Evolutionary conservation across 768 basidiomycete species (phyloP).

Genomic region (Myochromella boudieri): DNA sequence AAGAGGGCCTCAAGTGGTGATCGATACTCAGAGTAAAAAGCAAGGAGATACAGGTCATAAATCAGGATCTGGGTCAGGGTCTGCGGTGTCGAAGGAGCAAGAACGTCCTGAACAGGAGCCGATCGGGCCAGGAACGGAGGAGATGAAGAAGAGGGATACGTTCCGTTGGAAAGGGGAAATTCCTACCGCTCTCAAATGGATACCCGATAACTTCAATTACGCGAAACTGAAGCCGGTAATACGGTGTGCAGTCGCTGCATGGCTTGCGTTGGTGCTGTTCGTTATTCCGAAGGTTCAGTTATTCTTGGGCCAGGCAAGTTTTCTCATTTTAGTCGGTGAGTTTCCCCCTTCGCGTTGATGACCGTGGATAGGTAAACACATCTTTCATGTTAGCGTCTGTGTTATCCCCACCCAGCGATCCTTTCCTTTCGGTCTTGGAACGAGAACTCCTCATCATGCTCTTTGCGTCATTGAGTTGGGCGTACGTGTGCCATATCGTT

Average conservation of each 20-base stretch:
- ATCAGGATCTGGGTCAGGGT: too few species aligned
- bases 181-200: too few species aligned
- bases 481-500: constrained; percentile 39
- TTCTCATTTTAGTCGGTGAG: constrained; percentile 62
- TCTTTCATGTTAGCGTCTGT: constrained; percentile 47
- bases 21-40: too few species aligned
- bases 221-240: constrained; percentile 62
- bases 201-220: constrained; percentile 55
- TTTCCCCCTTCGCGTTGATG: background rate
- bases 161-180: too few species aligned
- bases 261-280: constrained; percentile 60
- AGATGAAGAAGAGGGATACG: too few species aligned
- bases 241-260: constrained; percentile 61
- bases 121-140: too few species aligned
- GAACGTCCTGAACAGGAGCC: too few species aligned
- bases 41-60: too few species aligned
- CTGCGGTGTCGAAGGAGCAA: too few species aligned
- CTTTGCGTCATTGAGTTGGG: constrained; percentile 55
- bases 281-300: constrained; percentile 48
- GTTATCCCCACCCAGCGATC: constrained; percentile 65
- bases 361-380: background rate
- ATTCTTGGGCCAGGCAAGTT: constrained; percentile 62
- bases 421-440: constrained; percentile 67
- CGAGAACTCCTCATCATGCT: constrained; percentile 56
- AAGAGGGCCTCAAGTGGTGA: too few species aligned